Percentiles rank a stretch among this genome's conserved stretches.
Conservation (phyloP, 257 asterid species). For the Ligustrum vulgare region DNA sequence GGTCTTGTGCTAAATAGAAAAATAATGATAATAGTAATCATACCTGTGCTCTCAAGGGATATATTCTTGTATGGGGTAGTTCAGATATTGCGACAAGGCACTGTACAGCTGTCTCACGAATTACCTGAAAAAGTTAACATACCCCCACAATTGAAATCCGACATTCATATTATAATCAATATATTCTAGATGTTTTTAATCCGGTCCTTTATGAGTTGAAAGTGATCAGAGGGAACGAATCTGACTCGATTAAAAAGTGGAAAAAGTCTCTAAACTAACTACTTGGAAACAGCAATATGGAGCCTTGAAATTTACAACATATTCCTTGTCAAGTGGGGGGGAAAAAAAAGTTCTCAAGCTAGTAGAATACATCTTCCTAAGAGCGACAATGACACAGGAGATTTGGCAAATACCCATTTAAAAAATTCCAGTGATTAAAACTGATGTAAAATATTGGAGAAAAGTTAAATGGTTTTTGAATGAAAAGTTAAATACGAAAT, state of each 20-base stretch:
- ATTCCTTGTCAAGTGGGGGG: background rate
- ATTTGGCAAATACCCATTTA: background rate
- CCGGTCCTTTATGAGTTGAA: background rate
- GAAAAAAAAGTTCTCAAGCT: conserved; percentile 1
- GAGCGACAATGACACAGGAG: background rate
- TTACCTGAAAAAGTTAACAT: conserved; percentile 49
- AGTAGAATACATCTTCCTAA: background rate
- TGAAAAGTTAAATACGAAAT: too few species aligned
- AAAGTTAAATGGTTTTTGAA: too few species aligned
- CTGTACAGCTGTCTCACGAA: conserved; percentile 87
- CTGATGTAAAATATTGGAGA: background rate
- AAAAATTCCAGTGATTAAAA: background rate
- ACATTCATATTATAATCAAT: background rate
- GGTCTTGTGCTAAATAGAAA: background rate
- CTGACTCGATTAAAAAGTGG: background rate
- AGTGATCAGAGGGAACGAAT: background rate
- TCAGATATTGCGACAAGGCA: conserved; percentile 80
- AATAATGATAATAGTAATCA: conserved; percentile 10
- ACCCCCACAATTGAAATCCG: conserved; percentile 20
- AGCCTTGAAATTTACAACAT: background rate
- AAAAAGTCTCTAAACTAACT: conserved; percentile 1
- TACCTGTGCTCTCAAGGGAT: conserved; percentile 78
- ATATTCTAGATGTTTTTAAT: background rate
- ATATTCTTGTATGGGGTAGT: conserved; percentile 73
- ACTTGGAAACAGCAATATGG: background rate